Evolutionary conservation across 495 filamentous ascomycete species (phyloP), one percentile per base, ranked within the genome.

Genomic region (Annulohypoxylon moriforme): DNA sequence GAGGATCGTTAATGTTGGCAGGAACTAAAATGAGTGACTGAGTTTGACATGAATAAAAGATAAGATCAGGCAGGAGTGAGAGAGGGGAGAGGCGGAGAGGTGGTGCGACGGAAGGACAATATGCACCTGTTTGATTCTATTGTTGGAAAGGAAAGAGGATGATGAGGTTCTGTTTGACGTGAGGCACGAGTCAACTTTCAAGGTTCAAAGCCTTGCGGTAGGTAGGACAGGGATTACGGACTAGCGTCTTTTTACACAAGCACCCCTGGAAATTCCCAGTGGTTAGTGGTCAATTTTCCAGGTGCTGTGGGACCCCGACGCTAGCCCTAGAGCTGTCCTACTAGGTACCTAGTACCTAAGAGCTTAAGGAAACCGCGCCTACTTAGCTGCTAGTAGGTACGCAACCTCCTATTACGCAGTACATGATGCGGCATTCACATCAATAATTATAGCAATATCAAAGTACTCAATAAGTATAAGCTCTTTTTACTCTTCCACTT

Each of bases 1-100:
- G 44, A 68, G 36, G 14, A 67, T 34, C 18, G 52, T 36, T 11
- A 20, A 11, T 13, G 25, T 49, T 25, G 4, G 4, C 13, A 42
- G 40, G n/a, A 18, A 42, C 24, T 65, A 33, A 60, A 75, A 75
- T 36, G 67, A 68, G 53, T 44, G 72, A 61, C 71, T 74, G 62
- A 67, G 67, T 20, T 70, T 60, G 38, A 52, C 50, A 53, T 58
- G 31, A 64, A 56, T 34, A 33, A 44, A 33, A 11, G 56, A 14
- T n/a, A 36, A 16, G 4, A 57, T 25, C 16, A 25, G 20, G 53
- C 18, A 53, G 46, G 47, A 25, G 55, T n/a, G 14, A 55, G 46
- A 38, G 36, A 11, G 1, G 34, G 31, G 31, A 42, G 61, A 57
- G 31, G 36, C 61, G 25, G 47, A 61, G 33, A 57, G 60, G 47